These are phyloP conservation scores for Phylloporus arenicola DNA, from an alignment of 768 basidiomycete genomes.

Conservation along the genomic window DNA sequence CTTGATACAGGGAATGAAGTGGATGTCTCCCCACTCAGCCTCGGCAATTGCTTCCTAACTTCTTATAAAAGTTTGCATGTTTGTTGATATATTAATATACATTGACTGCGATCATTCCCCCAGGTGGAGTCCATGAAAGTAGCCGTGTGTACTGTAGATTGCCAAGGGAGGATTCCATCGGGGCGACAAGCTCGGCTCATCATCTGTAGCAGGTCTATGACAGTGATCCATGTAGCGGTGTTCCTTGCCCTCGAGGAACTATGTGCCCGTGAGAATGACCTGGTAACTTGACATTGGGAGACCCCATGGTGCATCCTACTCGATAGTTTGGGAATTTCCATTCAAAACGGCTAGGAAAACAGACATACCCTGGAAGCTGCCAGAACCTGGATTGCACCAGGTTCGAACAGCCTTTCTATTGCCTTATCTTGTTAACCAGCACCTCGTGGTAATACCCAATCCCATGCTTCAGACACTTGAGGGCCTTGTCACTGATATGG, in stretches of 20 bases:
- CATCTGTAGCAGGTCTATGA: conserved; percentile 98
- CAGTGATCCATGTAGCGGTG: conserved; percentile 98
- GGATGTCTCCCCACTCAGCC: no score
- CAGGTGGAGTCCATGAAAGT: no score
- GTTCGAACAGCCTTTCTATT: conserved; percentile 87
- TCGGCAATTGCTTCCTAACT: no score
- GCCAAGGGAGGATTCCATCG: no score
- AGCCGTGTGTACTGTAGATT: no score
- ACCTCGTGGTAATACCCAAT: conserved; percentile 97
- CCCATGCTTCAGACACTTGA: conserved; percentile 83
- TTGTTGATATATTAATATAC: no score
- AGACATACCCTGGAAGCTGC: conserved; percentile 81
- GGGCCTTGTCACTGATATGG: conserved; percentile 66
- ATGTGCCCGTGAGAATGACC: conserved; percentile 99
- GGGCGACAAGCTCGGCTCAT: conserved; percentile 98
- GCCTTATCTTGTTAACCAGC: conserved; percentile 87
- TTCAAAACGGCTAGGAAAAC: neutral
- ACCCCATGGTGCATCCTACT: conserved; percentile 92
- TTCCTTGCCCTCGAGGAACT: conserved; percentile 93
- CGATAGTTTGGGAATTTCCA: neutral
- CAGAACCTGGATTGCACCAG: conserved; percentile 91
- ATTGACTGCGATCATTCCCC: no score
- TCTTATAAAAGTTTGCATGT: no score
- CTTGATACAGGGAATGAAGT: no score
- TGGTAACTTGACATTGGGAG: conserved; percentile 94